Evolutionary conservation across 331 rosid species (phyloP), one percentile per base, ranked within the genome.

Genomic region (Phaseolus coccineus): DNA sequence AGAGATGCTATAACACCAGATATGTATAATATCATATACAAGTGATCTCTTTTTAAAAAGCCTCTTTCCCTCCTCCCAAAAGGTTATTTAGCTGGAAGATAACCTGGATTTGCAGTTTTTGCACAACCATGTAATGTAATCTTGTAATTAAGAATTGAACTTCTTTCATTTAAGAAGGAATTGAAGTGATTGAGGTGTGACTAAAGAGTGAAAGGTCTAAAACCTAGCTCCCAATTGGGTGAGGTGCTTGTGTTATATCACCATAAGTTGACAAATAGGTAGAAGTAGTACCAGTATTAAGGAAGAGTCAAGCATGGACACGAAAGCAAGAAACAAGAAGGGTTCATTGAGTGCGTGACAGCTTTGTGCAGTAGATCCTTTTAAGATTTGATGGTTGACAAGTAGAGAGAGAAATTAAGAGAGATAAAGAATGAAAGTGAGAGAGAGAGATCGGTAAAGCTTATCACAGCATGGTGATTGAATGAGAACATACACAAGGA

Each of bases 311-410:
- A 37, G 78, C 63, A 57, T 58, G 63, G 82, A 71, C 24, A 57
- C 72, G 84, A 71, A 16, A 3, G 8, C 30, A 35, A 19, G 22
- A 19, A 19, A 35, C 39, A 12, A 13, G 40, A 62, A 62, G 73
- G 61, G 27, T 57, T 58, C 19, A 62, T 80, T 78, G 86, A 86
- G 84, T 73, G 84, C 31, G 1, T 55, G 87, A 85, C 84, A 85
- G 73, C 87, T 79, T 80, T 79, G 6, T 46, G 61, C 69, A 16
- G 33, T 80, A 73, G 40, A 30, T 58, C 63, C 77, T 57, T 76
- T 66, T 22, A 19, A 66, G 33, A 67, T 42, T 10, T 67, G 72
- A 67, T 67, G 71, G 37, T 42, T 67, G 53, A 24, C 53, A 40
- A 22, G 37, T 66, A 51, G 52, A 66, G 47, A 63, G 71, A 65